Base-by-base conservation (phyloP, 1,139 yeast genomes). In the Yamadazyma triangularis region DNA sequence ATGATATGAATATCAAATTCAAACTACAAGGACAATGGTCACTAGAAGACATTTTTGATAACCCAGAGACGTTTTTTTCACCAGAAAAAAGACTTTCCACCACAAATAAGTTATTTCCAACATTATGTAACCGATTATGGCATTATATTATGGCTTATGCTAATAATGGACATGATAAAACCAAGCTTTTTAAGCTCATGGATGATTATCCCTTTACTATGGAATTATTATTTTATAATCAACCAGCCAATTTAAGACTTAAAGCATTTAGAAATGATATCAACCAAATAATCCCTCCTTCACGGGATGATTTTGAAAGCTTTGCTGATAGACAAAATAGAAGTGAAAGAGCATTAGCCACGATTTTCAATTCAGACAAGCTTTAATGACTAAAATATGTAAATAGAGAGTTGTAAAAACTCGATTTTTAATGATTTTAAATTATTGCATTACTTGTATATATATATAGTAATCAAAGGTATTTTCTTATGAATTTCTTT, bases 161-260 rank as follows among this genome's bases (percentile, higher is more conserved):
- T 25, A 40, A 37, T 5, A 41, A 36, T 4, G n/a, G n/a, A n/a
- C n/a, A n/a, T n/a, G 49, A 54, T 29, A 35, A 38, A 15, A 11
- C 29, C 0, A 30, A 35, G 21, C 52, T 56, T 15, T 58, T 51
- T 35, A 35, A 41, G 19, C 42, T 64, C 27, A 52, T 51, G 54
- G 61, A 59, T 33, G 39, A 51, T 21, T 64, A 44, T 34, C 72
- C 72, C 1, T 51, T 51, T 20, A 53, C 67, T 1, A 48, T 64
- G 20, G 63, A 58, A 32, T 58, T 45, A 27, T 39, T 64, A 24
- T 34, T 55, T 26, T 45, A 45, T 25, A 48, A 47, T 26, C 47
- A 44, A 11, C 38, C 43, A 3, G 40, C 49, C 8, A 41, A 51
- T 22, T 28, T 36, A 4, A 45, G 59, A 27, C 26, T 43, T 12